These are phyloP conservation scores for Pichia sp. DNA, from an alignment of 1,139 yeast genomes.

Conservation along the genomic window DNA sequence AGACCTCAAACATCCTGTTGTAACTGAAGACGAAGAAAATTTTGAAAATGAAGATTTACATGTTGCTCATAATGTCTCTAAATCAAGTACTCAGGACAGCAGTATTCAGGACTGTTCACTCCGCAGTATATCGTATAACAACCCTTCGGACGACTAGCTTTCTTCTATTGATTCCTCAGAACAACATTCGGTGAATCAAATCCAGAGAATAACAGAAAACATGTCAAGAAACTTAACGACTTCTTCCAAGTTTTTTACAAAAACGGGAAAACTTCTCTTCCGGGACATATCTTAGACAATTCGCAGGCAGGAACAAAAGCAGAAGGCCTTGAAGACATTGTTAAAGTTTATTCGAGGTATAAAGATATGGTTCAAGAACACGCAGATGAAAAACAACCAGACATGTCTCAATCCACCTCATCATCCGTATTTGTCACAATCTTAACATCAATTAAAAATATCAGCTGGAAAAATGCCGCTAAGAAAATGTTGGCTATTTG, in stretches of 20 bases:
- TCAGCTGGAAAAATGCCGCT: conserved; percentile 44
- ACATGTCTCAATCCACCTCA: conserved; percentile 3
- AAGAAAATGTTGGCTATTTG: conserved; percentile 42
- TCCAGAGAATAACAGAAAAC: neutral
- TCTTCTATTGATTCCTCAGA: conserved; percentile 4
- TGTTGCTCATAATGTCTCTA: neutral
- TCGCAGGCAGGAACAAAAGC: conserved; percentile 34
- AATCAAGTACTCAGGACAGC: neutral
- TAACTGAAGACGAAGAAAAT: neutral
- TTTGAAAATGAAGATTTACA: neutral
- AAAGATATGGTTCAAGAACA: conserved; percentile 8
- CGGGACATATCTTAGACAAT: conserved; percentile 15
- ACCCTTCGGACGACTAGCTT: neutral
- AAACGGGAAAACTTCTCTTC: neutral
- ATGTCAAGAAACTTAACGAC: neutral
- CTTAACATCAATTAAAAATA: neutral
- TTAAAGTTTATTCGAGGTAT: conserved; percentile 40
- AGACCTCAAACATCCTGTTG: conserved; percentile 14
- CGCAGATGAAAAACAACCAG: conserved; percentile 4
- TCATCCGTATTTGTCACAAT: neutral
- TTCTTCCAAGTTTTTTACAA: neutral
- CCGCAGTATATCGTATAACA: neutral
- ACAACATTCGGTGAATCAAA: neutral
- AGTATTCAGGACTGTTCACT: neutral
- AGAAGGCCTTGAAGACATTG: conserved; percentile 48